A percentile compares a stretch with the other conserved stretches of the same genome.
Evolutionary conservation across 805 yeast genomes (phyloP).

Genomic region (Candida adriatica): DNA sequence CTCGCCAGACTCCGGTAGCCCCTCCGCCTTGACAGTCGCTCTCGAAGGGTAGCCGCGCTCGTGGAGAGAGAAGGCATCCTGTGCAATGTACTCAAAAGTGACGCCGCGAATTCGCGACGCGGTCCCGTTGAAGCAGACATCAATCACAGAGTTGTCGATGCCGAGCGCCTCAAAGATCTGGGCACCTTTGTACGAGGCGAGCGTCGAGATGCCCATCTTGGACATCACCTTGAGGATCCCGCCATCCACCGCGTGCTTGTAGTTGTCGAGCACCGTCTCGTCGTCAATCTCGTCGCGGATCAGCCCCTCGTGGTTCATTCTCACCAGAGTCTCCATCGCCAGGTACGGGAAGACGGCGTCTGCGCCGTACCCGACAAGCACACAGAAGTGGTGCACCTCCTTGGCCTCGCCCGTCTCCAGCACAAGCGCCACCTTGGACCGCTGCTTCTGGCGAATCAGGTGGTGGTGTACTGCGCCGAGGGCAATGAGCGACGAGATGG

Average conservation of each 20-base stretch:
- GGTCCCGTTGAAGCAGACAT: conserved; percentile 93
- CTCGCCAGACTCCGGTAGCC: conserved; percentile 90
- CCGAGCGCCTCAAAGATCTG: conserved; percentile 97
- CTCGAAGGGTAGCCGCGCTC: conserved; percentile 87
- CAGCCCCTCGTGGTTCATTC: conserved; percentile 77
- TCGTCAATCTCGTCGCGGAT: conserved; percentile 51
- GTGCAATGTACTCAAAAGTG: conserved; percentile 92
- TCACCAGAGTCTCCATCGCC: conserved; percentile 81
- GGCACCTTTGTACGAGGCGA: conserved; percentile 98
- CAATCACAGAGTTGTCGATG: conserved; percentile 90
- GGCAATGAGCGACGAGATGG: conserved; percentile 88
- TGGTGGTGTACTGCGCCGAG: conserved; percentile 96
- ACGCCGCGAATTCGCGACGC: conserved; percentile 96
- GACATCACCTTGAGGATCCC: conserved; percentile 97
- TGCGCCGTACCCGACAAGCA: conserved; percentile 93
- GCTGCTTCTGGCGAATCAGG: conserved; percentile 89
- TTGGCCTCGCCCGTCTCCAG: conserved; percentile 96
- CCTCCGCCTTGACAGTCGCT: conserved; percentile 58
- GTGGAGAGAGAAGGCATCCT: conserved; percentile 91
- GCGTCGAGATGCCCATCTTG: conserved; percentile 97
- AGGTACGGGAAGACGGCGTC: conserved; percentile 94
- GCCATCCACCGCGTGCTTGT: conserved; percentile 77
- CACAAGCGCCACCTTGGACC: conserved; percentile 88
- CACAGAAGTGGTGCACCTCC: conserved; percentile 95
- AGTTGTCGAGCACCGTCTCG: conserved; percentile 62